Conservation (phyloP, 441 rosid species). For the Gossypium davidsonii region DNA sequence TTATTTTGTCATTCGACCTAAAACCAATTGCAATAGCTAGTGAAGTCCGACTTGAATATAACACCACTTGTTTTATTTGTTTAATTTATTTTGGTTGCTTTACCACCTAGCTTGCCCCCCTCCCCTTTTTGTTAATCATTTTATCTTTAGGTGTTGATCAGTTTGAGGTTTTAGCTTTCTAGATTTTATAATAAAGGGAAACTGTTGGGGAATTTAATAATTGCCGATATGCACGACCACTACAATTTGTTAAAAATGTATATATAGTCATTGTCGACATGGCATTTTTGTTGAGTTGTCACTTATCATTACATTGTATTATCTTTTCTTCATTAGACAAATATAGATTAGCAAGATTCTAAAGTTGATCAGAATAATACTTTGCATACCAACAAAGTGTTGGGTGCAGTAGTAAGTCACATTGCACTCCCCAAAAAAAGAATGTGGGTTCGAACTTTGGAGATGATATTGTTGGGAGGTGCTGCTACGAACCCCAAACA, state of each 20-base stretch:
- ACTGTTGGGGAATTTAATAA: background rate
- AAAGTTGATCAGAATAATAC: background rate
- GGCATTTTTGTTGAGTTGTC: too few relatives aligned
- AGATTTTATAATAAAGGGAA: background rate
- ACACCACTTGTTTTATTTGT: background rate
- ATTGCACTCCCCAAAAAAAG: too few relatives aligned
- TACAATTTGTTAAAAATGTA: background rate
- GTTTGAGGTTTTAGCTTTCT: background rate
- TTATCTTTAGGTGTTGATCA: background rate
- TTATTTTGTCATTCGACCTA: too few relatives aligned
- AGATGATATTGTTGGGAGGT: too few relatives aligned
- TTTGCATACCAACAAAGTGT: too few relatives aligned
- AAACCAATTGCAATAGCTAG: background rate
- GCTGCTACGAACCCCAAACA: too few relatives aligned
- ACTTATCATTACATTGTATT: background rate
- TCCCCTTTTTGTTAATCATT: background rate
- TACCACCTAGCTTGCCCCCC: background rate
- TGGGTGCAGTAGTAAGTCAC: too few relatives aligned
- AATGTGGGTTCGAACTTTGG: too few relatives aligned
- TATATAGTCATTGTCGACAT: too few relatives aligned
- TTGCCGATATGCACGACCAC: background rate
- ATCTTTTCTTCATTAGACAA: background rate
- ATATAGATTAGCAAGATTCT: background rate
- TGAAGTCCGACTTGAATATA: background rate
- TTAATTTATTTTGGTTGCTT: background rate